These are phyloP conservation scores for Xanthoparmelia taractica DNA, from an alignment of 495 filamentous ascomycete species.

Conservation along the genomic window DNA sequence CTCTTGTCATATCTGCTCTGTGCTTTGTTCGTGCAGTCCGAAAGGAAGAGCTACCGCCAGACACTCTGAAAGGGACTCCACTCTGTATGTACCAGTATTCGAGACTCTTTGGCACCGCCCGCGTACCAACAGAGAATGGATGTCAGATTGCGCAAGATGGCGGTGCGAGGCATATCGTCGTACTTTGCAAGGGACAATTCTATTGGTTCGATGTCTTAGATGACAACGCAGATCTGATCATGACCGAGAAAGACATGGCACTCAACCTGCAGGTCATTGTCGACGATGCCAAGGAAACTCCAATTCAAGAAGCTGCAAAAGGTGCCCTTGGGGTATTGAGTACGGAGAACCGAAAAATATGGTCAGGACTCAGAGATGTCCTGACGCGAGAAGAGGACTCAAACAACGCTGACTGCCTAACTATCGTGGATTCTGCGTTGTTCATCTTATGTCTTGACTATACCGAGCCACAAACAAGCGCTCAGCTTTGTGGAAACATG, in stretches of 20 bases:
- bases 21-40: conserved; percentile 91
- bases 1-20: conserved; percentile 79
- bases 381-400: conserved; percentile 77
- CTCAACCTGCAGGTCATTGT: conserved; percentile 89
- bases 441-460: conserved; percentile 91
- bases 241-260: conserved; percentile 91
- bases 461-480: conserved; percentile 69
- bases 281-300: conserved; percentile 79
- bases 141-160: conserved; percentile 94
- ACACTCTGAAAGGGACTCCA: conserved; percentile 72
- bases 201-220: conserved; percentile 99
- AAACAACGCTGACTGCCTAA: conserved; percentile 90
- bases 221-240: conserved; percentile 88
- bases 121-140: conserved; percentile 89
- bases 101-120: conserved; percentile 87
- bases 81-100: conserved; percentile 98
- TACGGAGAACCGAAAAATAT: conserved; percentile 92
- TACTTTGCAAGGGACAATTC: conserved; percentile 91
- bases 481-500: conserved; percentile 93
- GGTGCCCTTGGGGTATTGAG: conserved; percentile 87
- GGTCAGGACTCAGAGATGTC: conserved; percentile 86
- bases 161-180: conserved; percentile 81
- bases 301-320: conserved; percentile 90
- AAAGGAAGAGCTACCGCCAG: conserved; percentile 86
- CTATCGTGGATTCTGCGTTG: conserved; percentile 89